phyloP scores from a whole-genome alignment of 495 filamentous ascomycete genomes.

The Aspergillus kassunensis region DNA sequence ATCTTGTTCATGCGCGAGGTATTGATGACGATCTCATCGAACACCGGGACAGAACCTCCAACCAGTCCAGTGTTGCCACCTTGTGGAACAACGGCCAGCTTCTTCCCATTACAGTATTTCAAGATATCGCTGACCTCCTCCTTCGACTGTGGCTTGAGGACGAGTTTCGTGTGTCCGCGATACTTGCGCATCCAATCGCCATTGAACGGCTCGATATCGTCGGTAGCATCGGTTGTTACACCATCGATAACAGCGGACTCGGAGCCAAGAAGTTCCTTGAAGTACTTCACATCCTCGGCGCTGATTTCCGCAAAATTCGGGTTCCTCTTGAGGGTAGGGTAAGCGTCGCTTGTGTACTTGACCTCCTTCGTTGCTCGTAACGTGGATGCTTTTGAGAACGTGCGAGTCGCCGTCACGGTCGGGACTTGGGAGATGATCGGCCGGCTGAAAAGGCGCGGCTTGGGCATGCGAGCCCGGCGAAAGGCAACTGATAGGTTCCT shows the following conservation, averaged over 20 bases:
- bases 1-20: constrained; percentile 86
- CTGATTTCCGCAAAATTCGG: constrained; percentile 65
- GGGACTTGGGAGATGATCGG: constrained; percentile 21
- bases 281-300: constrained; percentile 72
- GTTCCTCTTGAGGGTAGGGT: constrained; percentile 79
- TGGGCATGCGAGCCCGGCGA: constrained; percentile 39
- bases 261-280: constrained; percentile 69
- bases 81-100: constrained; percentile 93
- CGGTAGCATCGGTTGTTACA: constrained; percentile 62
- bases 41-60: constrained; percentile 90
- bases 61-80: constrained; percentile 96
- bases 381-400: constrained; percentile 33
- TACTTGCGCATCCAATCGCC: constrained; percentile 99
- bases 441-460: constrained; percentile 25
- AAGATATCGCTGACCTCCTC: constrained; percentile 84
- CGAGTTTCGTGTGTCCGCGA: constrained; percentile 79
- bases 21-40: constrained; percentile 95
- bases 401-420: constrained; percentile 23
- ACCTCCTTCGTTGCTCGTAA: constrained; percentile 46
- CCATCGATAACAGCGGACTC: constrained; percentile 81
- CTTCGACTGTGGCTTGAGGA: constrained; percentile 77
- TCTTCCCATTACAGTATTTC: constrained; percentile 87
- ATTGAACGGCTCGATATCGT: constrained; percentile 91
- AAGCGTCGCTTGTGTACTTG: constrained; percentile 76
- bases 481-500: constrained; percentile 37